Percentiles rank a stretch among this genome's conserved stretches.
Evolutionary conservation across 441 rosid species (phyloP).

Genomic region (Gossypium gossypioides): DNA sequence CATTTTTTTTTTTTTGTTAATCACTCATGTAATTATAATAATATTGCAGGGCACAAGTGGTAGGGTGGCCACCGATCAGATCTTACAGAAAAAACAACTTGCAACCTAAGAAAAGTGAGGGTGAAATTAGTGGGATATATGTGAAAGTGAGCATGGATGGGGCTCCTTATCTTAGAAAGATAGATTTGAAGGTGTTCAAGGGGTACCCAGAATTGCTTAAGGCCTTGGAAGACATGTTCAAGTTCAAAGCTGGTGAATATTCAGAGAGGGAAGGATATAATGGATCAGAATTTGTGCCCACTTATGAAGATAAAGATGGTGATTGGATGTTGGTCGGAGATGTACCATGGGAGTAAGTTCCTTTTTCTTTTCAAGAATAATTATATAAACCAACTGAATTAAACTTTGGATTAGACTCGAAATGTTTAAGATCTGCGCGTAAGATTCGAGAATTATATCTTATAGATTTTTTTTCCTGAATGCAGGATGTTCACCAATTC

Average conservation of each 20-base stretch:
- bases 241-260: constrained; percentile 19
- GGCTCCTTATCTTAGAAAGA: constrained; percentile 25
- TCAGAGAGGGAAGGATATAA: constrained; percentile 15
- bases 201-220: constrained; percentile 24
- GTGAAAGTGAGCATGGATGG: constrained; percentile 18
- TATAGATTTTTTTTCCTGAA: neutral
- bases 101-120: constrained; percentile 12
- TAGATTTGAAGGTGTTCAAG: constrained; percentile 20
- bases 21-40: neutral
- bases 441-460: neutral
- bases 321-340: constrained; percentile 18
- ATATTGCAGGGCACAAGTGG: constrained; percentile 23
- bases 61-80: constrained; percentile 30
- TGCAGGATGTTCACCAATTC: constrained; percentile 15
- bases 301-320: constrained; percentile 20
- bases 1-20: neutral
- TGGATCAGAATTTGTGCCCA: constrained; percentile 17
- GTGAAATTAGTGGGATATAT: constrained; percentile 10
- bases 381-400: no score
- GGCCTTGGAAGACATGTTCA: constrained; percentile 25
- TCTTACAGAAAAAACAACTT: constrained; percentile 25
- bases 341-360: constrained; percentile 18
- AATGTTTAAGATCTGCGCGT: no score
- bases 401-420: no score
- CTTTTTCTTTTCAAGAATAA: neutral